phyloP scores from a whole-genome alignment of 176 grass and related monocot genomes.

The Hordeum marinum region DNA sequence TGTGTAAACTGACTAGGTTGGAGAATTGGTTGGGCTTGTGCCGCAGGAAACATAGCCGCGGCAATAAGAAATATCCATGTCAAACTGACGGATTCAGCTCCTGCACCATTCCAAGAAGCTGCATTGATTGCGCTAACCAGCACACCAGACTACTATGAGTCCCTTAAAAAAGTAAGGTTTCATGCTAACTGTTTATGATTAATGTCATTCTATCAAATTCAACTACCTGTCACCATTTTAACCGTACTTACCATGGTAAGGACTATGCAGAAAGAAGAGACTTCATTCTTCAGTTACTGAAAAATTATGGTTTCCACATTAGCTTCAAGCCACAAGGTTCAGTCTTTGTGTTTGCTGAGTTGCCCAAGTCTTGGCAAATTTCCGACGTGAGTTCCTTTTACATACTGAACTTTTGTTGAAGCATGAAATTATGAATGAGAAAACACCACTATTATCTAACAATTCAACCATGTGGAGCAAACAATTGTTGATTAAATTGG shows the following conservation, averaged over 20 bases:
- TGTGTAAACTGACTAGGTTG: conserved; percentile 47
- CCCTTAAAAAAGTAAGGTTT: conserved; percentile 63
- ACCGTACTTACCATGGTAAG: conserved; percentile 32
- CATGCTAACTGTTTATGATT: neutral
- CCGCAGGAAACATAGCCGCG: conserved; percentile 54
- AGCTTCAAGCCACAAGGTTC: conserved; percentile 78
- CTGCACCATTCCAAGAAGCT: conserved; percentile 97
- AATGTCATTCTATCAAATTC: neutral
- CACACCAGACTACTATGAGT: conserved; percentile 46
- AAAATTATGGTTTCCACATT: conserved; percentile 57
- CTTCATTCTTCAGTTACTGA: conserved; percentile 67
- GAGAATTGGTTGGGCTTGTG: conserved; percentile 94
- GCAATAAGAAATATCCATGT: conserved; percentile 88
- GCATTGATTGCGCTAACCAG: conserved; percentile 62
- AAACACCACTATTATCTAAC: neutral
- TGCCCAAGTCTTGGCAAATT: conserved; percentile 59
- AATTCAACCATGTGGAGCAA: conserved; percentile 6
- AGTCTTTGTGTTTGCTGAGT: conserved; percentile 75
- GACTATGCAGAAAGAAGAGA: conserved; percentile 66
- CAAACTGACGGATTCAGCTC: conserved; percentile 88
- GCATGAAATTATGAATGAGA: neutral
- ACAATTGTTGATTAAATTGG: neutral
- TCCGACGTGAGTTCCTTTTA: conserved; percentile 62
- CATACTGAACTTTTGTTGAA: neutral
- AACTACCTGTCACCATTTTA: neutral